Base-by-base conservation (phyloP, 2,329 filamentous ascomycete genomes). In the Falciphora oryzae region DNA sequence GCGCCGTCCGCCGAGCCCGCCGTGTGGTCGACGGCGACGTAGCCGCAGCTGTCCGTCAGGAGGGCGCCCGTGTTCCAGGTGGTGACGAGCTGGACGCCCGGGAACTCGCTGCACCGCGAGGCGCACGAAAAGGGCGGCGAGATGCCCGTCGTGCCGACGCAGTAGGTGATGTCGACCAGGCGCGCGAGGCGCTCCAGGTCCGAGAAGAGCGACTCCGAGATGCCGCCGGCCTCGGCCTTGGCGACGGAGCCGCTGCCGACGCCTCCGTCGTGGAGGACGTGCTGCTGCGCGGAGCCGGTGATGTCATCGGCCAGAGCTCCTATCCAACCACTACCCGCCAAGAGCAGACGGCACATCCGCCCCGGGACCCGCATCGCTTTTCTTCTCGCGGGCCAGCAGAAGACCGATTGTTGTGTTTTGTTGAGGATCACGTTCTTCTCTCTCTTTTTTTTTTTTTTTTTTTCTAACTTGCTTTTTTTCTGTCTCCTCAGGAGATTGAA, bases 151-250 rank as follows among this genome's bases (percentile, higher is more conserved):
- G 85, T 88, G 67, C 93, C 93, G 65, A 98, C 91, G 75, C 95
- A 99, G 78, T 98, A 98, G 61, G 92, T 82, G 66, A 98, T 95
- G 75, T 99, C 95, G 67, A 97, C 94, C 31, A 98, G 84, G 64
- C 93, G 89, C n/a, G 94, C 87, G 64, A 94, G 81, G 71, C 96
- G 91, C 76, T 97, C 93, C 18, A 99, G 86, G 25, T 91, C 88
- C 65, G 85, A 80, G 77, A 96, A 98, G 67, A 97, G 83, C 29
- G 80, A 72, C 32, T 77, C 72, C 5, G 90, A 88, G 65, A 95
- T 65, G 27, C 68, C 65, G 29, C 38, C 31, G 13, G 27, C 38
- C 14, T 5, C 44, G 22, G 18, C 44, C 18, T 6, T 11, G 44
- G 6, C 8, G n/a, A n/a, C 13, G 61, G 35, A 3, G 38, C 28